Percentiles rank a stretch among this genome's conserved stretches.
Conservation (phyloP, 805 yeast species). For the Saturnispora zaruensis region DNA sequence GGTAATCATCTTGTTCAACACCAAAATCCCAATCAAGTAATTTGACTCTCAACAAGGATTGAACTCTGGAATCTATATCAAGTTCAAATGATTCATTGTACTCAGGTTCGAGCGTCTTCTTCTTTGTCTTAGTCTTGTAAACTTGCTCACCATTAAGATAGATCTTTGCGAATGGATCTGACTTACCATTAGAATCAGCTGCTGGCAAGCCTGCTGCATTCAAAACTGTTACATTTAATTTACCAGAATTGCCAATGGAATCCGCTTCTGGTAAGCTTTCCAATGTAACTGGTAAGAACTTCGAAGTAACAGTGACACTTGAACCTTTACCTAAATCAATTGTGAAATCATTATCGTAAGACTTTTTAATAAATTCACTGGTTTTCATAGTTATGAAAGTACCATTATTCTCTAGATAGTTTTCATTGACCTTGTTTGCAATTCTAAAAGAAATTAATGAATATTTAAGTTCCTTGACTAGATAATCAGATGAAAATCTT, state of each 20-base stretch:
- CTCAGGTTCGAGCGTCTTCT: conserved; percentile 83
- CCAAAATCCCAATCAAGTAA: conserved; percentile 93
- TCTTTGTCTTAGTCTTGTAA: conserved; percentile 68
- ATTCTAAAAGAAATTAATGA: conserved; percentile 59
- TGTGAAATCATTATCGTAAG: conserved; percentile 54
- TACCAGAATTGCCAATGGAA: conserved; percentile 67
- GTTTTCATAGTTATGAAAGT: conserved; percentile 64
- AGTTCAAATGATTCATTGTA: conserved; percentile 69
- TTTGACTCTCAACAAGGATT: conserved; percentile 47
- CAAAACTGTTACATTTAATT: conserved; percentile 48
- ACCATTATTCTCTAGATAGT: conserved; percentile 47
- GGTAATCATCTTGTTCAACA: conserved; percentile 70
- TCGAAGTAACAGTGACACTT: conserved; percentile 44
- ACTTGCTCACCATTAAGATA: conserved; percentile 56
- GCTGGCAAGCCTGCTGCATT: conserved; percentile 64
- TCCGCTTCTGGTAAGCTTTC: conserved; percentile 63
- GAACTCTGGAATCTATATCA: conserved; percentile 52
- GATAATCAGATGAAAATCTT: conserved; percentile 57
- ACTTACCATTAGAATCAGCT: conserved; percentile 87
- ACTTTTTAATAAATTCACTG: conserved; percentile 49
- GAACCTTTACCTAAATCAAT: conserved; percentile 44
- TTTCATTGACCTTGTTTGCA: conserved; percentile 44
- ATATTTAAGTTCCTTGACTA: conserved; percentile 61
- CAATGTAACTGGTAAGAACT: conserved; percentile 71
- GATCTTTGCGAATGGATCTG: conserved; percentile 81